A percentile compares a stretch with the other conserved stretches of the same genome.
These are phyloP conservation scores for Solanum megistacrolobum DNA, from an alignment of 257 asterid species.

Conservation along the genomic window DNA sequence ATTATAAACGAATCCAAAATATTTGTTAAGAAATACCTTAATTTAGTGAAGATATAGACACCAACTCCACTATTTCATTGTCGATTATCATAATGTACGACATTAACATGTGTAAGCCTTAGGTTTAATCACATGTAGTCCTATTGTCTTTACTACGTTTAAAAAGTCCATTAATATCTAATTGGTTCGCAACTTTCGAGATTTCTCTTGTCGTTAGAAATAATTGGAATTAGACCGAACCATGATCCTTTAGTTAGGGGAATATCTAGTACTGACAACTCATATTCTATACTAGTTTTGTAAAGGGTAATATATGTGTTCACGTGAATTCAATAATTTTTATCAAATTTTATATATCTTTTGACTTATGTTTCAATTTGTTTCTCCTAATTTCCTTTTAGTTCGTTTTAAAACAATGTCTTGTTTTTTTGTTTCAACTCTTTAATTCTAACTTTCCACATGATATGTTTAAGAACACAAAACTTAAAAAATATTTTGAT, in stretches of 20 bases:
- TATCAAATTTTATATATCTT: not conserved
- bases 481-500: too few relatives aligned
- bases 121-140: not conserved
- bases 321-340: not conserved
- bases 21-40: not conserved
- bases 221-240: not conserved
- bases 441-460: too few relatives aligned
- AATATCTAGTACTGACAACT: not conserved
- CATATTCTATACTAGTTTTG: not conserved
- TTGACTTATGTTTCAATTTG: too few relatives aligned
- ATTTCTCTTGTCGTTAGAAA: not conserved
- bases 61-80: slow-evolving; percentile 15
- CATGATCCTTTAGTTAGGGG: not conserved
- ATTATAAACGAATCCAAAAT: not conserved
- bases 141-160: not conserved
- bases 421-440: too few relatives aligned
- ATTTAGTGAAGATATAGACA: not conserved
- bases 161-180: not conserved
- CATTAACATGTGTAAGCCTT: not conserved
- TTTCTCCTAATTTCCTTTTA: too few relatives aligned
- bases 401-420: too few relatives aligned
- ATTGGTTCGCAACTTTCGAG: not conserved
- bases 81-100: slow-evolving; percentile 1
- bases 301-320: not conserved
- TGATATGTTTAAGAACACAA: too few relatives aligned